phyloP scores from a whole-genome alignment of 2,329 filamentous ascomycete species.

The Aspergillus neotritici region DNA sequence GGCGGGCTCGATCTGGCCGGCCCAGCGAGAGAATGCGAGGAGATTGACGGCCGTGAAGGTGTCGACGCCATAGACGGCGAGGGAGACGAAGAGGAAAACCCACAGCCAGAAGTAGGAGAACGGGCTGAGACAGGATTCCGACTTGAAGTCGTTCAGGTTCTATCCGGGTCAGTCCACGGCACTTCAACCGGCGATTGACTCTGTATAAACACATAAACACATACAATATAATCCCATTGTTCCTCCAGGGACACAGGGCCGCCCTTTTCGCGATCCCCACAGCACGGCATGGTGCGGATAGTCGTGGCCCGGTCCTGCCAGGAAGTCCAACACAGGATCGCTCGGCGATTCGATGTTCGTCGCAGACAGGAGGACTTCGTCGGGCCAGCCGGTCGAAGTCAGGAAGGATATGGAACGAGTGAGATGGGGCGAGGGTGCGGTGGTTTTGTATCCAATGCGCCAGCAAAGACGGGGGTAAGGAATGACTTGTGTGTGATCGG shows the following conservation, averaged over 20 bases:
- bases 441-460: not conserved
- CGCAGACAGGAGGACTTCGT: constrained; percentile 20
- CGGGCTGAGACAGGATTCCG: constrained; percentile 67
- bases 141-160: constrained; percentile 71
- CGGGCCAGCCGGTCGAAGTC: constrained; percentile 34
- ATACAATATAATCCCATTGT: constrained; percentile 89
- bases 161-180: constrained; percentile 20
- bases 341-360: not conserved
- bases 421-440: no score
- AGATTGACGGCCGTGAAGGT: constrained; percentile 91
- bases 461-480: not conserved
- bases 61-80: constrained; percentile 83
- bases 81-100: constrained; percentile 69
- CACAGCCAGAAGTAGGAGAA: constrained; percentile 83
- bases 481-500: not conserved
- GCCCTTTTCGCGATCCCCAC: constrained; percentile 54
- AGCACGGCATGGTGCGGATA: constrained; percentile 57
- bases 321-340: constrained; percentile 9
- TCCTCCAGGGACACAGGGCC: constrained; percentile 69
- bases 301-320: constrained; percentile 25
- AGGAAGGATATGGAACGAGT: not conserved
- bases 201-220: constrained; percentile 23
- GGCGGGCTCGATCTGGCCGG: constrained; percentile 70
- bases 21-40: constrained; percentile 83
- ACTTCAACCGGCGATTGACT: not conserved